Evolutionary conservation across 1,284 basidiomycete species (phyloP).

Genomic region (Mycosarcoma mackinlayi): DNA sequence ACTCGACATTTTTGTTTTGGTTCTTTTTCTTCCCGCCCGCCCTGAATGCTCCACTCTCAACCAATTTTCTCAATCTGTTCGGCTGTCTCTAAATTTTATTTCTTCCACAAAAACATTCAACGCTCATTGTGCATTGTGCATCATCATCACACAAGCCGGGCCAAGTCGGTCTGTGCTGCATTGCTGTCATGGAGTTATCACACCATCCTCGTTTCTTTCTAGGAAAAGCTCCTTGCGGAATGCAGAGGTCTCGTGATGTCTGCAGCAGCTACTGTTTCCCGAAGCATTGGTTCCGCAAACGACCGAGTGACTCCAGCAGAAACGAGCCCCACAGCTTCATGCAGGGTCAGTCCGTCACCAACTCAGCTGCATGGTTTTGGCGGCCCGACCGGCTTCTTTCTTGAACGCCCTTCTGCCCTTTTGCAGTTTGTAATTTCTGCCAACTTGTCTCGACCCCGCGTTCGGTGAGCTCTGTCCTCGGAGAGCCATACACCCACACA

Average conservation of each 20-base stretch:
- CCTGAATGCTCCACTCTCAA: too few species aligned
- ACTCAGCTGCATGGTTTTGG: slow-evolving; percentile 15
- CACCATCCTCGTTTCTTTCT: not conserved
- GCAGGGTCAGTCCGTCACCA: not conserved
- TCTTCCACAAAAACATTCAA: not conserved
- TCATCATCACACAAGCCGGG: too few species aligned
- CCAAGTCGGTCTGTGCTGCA: too few species aligned
- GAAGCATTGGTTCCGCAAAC: not conserved
- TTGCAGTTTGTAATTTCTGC: slow-evolving; percentile 6
- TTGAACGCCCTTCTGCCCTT: slow-evolving; percentile 12
- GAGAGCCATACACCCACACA: too few species aligned
- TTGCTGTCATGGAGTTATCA: too few species aligned
- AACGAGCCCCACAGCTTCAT: not conserved
- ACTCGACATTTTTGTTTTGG: slow-evolving; percentile 8
- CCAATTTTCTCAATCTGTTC: too few species aligned
- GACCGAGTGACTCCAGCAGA: not conserved
- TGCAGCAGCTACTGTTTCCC: not conserved
- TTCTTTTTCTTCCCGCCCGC: too few species aligned
- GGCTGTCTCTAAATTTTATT: too few species aligned
- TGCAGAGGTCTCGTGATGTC: slow-evolving; percentile 5
- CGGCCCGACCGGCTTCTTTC: slow-evolving; percentile 34
- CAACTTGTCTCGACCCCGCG: not conserved
- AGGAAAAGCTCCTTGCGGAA: not conserved
- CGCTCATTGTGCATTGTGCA: too few species aligned
- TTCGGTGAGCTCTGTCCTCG: too few species aligned